Evolutionary conservation across 106 monocot genomes (phyloP).

Genomic region (Apostasia shenzhenica): DNA sequence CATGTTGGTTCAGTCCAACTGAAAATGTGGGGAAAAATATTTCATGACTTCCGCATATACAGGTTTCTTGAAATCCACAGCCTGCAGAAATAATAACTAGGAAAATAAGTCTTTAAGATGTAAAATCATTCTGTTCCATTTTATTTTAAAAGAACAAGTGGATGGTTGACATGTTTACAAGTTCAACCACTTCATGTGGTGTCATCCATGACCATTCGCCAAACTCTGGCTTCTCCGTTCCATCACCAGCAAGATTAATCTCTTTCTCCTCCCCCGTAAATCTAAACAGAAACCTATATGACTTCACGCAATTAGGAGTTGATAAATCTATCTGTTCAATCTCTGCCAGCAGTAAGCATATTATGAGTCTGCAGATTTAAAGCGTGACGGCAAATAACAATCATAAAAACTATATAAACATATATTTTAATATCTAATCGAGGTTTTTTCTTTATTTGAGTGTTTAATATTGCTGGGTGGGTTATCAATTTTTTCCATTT

Average conservation of each 20-base stretch:
- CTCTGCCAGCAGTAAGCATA: no score
- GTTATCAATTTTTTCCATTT: no score
- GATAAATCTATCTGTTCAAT: no score
- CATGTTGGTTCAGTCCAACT: no score
- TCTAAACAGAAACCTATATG: slow-evolving; percentile 75
- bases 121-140: not conserved
- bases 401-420: no score
- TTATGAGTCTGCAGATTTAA: no score
- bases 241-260: slow-evolving; percentile 76
- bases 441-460: no score
- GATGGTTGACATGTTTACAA: slow-evolving; percentile 23
- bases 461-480: no score
- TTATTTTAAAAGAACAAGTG: not conserved
- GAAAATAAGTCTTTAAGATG: not conserved
- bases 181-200: slow-evolving; percentile 62
- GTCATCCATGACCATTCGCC: slow-evolving; percentile 90
- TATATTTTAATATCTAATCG: no score
- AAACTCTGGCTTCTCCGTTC: slow-evolving; percentile 85
- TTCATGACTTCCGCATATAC: slow-evolving; percentile 13
- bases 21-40: slow-evolving; percentile 9
- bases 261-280: slow-evolving; percentile 86
- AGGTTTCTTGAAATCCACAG: slow-evolving; percentile 16
- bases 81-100: slow-evolving; percentile 8
- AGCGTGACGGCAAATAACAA: no score
- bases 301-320: no score